phyloP scores from a whole-genome alignment of 225 moss, liverwort and hornwort genomes.

The Thuidium tamariscinum region DNA sequence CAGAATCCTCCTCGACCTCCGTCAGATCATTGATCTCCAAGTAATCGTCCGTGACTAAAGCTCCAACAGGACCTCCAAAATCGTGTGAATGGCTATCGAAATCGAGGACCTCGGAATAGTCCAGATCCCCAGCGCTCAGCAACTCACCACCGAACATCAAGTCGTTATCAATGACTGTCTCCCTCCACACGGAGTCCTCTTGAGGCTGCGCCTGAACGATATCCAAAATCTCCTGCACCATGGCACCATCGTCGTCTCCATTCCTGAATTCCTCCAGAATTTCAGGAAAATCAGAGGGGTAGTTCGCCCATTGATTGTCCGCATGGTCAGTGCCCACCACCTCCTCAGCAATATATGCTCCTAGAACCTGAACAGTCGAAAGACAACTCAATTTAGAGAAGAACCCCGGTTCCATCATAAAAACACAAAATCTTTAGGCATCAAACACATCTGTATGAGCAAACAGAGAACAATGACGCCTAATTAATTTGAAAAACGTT shows the following conservation, averaged over 20 bases:
- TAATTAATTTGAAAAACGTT: neutral
- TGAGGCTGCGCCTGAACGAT: neutral
- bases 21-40: constrained; percentile 33
- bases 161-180: constrained; percentile 7
- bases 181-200: constrained; percentile 6
- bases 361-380: neutral
- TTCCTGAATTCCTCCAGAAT: neutral
- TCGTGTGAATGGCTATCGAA: neutral
- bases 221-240: constrained; percentile 21
- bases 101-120: neutral
- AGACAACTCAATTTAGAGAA: neutral
- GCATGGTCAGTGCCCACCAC: neutral
- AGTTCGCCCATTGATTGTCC: neutral
- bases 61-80: neutral
- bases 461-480: neutral
- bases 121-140: neutral
- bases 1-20: neutral
- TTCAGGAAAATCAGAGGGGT: neutral
- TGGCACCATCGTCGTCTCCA: constrained; percentile 1
- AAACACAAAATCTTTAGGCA: too few relatives aligned
- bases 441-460: neutral
- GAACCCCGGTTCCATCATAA: neutral
- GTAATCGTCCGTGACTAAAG: constrained; percentile 7
- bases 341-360: neutral
- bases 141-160: neutral